phyloP scores from a whole-genome alignment of 805 yeast species.

The Starmerella bombicola region DNA sequence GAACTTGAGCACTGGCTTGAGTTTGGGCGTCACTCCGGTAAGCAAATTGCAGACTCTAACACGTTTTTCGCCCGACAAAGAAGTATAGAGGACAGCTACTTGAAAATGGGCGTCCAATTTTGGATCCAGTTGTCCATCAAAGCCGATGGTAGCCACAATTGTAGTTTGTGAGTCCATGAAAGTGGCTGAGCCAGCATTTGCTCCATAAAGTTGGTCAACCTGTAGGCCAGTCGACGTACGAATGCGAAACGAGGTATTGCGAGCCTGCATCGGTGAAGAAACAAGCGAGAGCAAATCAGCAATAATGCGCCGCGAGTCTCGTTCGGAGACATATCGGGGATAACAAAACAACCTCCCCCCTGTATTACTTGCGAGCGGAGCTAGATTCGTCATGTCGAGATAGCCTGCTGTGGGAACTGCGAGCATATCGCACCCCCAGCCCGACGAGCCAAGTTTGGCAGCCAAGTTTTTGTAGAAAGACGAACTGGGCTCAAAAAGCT shows the following conservation, averaged over 20 bases:
- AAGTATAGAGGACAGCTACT: constrained; percentile 70
- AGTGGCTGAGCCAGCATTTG: constrained; percentile 31
- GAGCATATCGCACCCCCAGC: constrained; percentile 67
- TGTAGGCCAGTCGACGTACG: constrained; percentile 83
- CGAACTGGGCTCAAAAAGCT: constrained; percentile 45
- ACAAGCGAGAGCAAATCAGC: constrained; percentile 33
- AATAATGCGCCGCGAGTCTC: constrained; percentile 57
- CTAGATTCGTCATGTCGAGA: constrained; percentile 65
- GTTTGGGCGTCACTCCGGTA: constrained; percentile 65
- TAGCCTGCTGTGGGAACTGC: constrained; percentile 46
- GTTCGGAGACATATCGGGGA: constrained; percentile 49
- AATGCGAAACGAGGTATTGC: constrained; percentile 69
- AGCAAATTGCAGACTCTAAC: constrained; percentile 78
- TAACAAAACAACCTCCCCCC: constrained; percentile 62
- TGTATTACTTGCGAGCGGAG: constrained; percentile 47
- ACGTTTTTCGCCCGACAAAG: constrained; percentile 53
- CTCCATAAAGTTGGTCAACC: constrained; percentile 30
- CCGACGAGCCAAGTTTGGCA: constrained; percentile 40
- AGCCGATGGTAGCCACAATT: constrained; percentile 56
- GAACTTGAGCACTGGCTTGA: constrained; percentile 62
- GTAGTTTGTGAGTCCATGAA: constrained; percentile 49
- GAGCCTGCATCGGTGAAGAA: constrained; percentile 40
- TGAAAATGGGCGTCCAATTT: constrained; percentile 77
- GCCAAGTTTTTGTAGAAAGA: constrained; percentile 51
- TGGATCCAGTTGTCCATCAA: constrained; percentile 62